Percentiles rank a stretch among this genome's conserved stretches.
These are phyloP conservation scores for Aegilops longissima DNA, from an alignment of 176 grass and related monocot genomes.

Conservation along the genomic window DNA sequence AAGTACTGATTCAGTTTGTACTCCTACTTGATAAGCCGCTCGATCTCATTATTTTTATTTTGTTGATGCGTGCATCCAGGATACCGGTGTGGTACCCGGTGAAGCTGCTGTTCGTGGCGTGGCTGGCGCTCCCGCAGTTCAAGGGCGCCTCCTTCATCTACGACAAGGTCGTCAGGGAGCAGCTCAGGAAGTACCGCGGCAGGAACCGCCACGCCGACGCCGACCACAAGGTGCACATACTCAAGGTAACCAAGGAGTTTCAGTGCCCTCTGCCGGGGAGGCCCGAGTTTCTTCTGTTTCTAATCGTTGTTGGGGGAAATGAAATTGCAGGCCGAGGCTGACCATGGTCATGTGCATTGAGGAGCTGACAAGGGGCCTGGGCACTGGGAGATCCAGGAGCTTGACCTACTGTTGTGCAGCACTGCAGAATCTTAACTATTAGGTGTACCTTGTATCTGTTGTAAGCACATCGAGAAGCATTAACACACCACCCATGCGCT, in stretches of 20 bases:
- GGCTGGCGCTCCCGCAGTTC: conserved; percentile 80
- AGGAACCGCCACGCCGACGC: conserved; percentile 1
- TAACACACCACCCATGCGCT: not conserved
- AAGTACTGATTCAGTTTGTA: not conserved
- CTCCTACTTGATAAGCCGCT: not conserved
- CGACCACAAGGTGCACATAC: conserved; percentile 37
- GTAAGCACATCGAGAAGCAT: not conserved
- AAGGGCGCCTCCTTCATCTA: conserved; percentile 86
- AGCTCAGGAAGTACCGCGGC: conserved; percentile 49
- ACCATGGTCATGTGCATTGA: conserved; percentile 1
- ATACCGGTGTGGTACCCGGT: conserved; percentile 65
- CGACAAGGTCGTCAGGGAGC: conserved; percentile 77
- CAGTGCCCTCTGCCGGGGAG: not conserved
- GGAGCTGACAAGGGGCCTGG: not conserved
- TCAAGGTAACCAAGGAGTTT: not conserved
- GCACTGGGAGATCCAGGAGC: not conserved
- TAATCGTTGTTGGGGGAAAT: not conserved
- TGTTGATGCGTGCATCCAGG: not conserved
- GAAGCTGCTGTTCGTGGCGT: conserved; percentile 62
- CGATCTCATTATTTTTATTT: not conserved
- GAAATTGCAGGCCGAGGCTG: not conserved
- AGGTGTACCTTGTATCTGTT: not conserved
- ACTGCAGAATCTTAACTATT: not conserved
- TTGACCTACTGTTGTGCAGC: not conserved
- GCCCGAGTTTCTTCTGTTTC: not conserved